A percentile compares a stretch with the other conserved stretches of the same genome.
Evolutionary conservation across 169 alveolate genomes (phyloP).

Genomic region (Plasmodium gonderi): DNA sequence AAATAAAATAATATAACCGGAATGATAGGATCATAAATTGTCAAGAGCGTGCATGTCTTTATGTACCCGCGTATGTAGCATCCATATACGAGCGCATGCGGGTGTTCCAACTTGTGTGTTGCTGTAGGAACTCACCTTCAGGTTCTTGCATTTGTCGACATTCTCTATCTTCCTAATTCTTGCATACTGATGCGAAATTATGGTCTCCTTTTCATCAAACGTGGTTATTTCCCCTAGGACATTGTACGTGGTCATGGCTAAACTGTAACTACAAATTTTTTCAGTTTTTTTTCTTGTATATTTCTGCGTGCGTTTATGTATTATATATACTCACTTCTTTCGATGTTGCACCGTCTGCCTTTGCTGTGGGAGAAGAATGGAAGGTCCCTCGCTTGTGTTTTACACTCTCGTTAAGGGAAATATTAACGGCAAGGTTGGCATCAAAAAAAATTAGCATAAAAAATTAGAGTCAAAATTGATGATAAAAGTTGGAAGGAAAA

Average conservation of each 20-base stretch:
- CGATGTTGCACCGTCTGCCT: too few species aligned
- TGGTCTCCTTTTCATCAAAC: slow-evolving; percentile 51
- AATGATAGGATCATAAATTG: not conserved
- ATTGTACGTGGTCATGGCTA: slow-evolving; percentile 48
- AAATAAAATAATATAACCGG: too few species aligned
- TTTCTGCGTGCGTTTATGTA: too few species aligned
- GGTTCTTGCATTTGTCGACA: slow-evolving; percentile 67
- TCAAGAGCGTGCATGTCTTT: not conserved
- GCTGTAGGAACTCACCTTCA: slow-evolving; percentile 75
- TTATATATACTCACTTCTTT: too few species aligned
- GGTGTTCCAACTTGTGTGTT: not conserved
- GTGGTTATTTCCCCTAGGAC: slow-evolving; percentile 62
- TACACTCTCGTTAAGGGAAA: not conserved
- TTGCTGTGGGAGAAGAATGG: too few species aligned
- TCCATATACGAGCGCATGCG: not conserved
- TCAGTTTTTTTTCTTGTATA: not conserved
- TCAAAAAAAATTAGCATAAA: too few species aligned
- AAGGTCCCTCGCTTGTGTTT: too few species aligned
- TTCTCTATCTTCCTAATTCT: slow-evolving; percentile 81
- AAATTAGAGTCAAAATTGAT: not conserved
- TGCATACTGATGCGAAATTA: slow-evolving; percentile 59
- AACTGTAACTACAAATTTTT: not conserved
- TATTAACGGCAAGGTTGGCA: not conserved
- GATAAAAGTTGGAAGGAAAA: too few species aligned
- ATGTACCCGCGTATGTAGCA: not conserved